Evolutionary conservation across 805 yeast species (phyloP).

Genomic region (Candida qinlingensis): DNA sequence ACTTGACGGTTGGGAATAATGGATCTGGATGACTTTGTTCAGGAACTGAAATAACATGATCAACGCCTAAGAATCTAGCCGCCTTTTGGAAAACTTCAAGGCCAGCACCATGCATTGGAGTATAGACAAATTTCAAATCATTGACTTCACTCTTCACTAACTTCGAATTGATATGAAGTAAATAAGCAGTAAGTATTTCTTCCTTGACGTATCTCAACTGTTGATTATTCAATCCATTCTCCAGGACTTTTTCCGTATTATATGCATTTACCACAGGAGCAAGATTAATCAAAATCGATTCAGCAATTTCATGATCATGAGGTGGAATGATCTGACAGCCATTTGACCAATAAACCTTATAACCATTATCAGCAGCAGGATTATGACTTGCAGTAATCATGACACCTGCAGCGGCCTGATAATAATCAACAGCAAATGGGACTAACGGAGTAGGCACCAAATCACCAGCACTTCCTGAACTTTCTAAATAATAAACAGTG

Average conservation of each 20-base stretch:
- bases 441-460: slow-evolving; percentile 84
- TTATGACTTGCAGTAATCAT: slow-evolving; percentile 93
- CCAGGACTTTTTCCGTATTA: slow-evolving; percentile 38
- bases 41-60: slow-evolving; percentile 37
- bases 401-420: slow-evolving; percentile 69
- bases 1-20: slow-evolving; percentile 73
- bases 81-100: slow-evolving; percentile 47
- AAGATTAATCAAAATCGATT: slow-evolving; percentile 53
- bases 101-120: slow-evolving; percentile 97
- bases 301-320: slow-evolving; percentile 70
- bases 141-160: slow-evolving; percentile 27
- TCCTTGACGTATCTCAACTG: slow-evolving; percentile 36
- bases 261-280: slow-evolving; percentile 53
- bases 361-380: slow-evolving; percentile 85
- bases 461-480: slow-evolving; percentile 19
- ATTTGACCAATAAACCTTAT: slow-evolving; percentile 87
- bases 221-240: slow-evolving; percentile 20
- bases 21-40: slow-evolving; percentile 81
- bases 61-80: slow-evolving; percentile 32
- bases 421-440: slow-evolving; percentile 73
- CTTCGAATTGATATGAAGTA: slow-evolving; percentile 26
- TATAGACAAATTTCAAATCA: slow-evolving; percentile 60
- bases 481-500: slow-evolving; percentile 58
- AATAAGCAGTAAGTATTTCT: slow-evolving; percentile 39
- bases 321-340: slow-evolving; percentile 98